Base-by-base conservation (phyloP, 352 stramenopile species). In the Bremia lactucae region DNA sequence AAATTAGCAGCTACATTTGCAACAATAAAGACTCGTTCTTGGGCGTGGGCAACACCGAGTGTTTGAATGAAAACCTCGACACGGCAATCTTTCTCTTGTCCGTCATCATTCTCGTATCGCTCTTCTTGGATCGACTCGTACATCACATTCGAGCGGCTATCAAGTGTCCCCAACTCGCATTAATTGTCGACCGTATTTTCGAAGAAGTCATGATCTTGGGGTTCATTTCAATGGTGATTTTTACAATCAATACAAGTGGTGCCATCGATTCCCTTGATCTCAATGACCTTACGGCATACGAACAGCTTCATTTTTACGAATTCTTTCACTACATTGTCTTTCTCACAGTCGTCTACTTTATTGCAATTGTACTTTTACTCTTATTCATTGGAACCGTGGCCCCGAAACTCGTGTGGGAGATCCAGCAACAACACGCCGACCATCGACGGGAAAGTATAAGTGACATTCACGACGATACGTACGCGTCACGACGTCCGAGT, bases 251-350 rank as follows among this genome's bases (percentile, higher is more conserved):
- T 60, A 87, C 77, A 7, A 88, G 71, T 36, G 80, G 77, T 7
- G 59, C 75, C 18, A 60, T 90, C 42, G 55, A 65, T 37, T 65
- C 69, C 11, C 63, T 87, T 5, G 53, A 64, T 15, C 42, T 71
- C 7, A 55, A 74, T 33, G 29, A 62, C 0, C 65, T 93, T 28
- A 71, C 72, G 2, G 39, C 46, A 3, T 59, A 57, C 1, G 72
- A 87, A 41, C 70, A 83, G 40, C 74, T 93, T 10, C 80, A 90
- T 47, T 85, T 93, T 41, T 86, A 87, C 61, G 80, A 93, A 53
- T 90, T 93, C 42, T 93, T 93, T 65, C 80, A 93, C 67, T 93
- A 93, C 42, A 72, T 93, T 21, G 75, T 93, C 31, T 93, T 93
- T 46, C 62, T 93, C 14, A 89, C 77, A 4, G 88, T 88, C 66